These are phyloP conservation scores for Vitis cinerea DNA, from an alignment of 164 flowering plant genomes.

Conservation along the genomic window DNA sequence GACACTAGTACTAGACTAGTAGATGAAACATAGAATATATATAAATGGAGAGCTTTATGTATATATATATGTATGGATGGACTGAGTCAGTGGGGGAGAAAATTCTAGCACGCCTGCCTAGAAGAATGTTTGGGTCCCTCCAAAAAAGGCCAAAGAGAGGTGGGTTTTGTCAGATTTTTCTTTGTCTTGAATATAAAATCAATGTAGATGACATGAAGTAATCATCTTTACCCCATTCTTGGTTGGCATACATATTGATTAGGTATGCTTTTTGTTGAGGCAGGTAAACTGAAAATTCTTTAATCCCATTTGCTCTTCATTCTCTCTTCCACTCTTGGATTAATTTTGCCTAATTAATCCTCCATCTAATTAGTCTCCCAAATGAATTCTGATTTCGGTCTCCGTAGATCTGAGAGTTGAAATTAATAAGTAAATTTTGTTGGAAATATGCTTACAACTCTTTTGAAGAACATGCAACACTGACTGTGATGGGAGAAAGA, in stretches of 20 bases:
- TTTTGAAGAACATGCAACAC: too few relatives aligned
- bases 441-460: too few relatives aligned
- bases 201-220: constrained; percentile 4
- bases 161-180: constrained; percentile 3
- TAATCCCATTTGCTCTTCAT: constrained; percentile 7
- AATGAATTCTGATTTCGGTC: too few relatives aligned
- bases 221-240: too few relatives aligned
- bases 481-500: too few relatives aligned
- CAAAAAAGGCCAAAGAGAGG: background rate
- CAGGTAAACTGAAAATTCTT: constrained; percentile 19
- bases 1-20: too few relatives aligned
- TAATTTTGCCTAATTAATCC: background rate
- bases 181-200: constrained; percentile 3
- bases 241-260: constrained; percentile 14
- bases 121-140: constrained; percentile 9
- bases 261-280: constrained; percentile 29
- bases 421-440: background rate
- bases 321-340: background rate
- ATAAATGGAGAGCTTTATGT: too few relatives aligned
- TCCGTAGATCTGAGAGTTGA: constrained; percentile 15
- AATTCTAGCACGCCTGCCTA: constrained; percentile 12
- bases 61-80: background rate
- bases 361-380: background rate
- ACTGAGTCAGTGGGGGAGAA: background rate
- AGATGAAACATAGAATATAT: too few relatives aligned